Conservation (phyloP, 2,329 filamentous ascomycete species). For the Elsinoe perseae region DNA sequence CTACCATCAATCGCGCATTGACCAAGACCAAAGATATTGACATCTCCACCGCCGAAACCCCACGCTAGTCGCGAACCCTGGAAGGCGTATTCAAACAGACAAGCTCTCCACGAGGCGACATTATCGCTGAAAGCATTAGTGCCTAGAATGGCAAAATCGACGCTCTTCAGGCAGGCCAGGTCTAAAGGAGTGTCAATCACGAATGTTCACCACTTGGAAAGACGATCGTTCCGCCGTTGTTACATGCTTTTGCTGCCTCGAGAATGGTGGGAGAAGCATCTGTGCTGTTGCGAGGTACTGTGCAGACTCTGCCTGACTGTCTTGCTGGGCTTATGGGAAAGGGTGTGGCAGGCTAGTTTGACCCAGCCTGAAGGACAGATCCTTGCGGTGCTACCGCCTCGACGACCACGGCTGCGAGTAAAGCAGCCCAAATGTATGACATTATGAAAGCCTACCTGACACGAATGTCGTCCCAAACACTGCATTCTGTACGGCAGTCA, state of each 20-base stretch:
- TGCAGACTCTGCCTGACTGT: not conserved
- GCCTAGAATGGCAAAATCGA: constrained; percentile 56
- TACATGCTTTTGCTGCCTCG: constrained; percentile 50
- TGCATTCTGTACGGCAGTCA: not conserved
- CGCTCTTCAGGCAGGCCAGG: constrained; percentile 54
- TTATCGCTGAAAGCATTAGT: constrained; percentile 57
- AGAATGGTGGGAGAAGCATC: constrained; percentile 49
- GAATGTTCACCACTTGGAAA: constrained; percentile 50
- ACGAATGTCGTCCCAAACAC: not conserved
- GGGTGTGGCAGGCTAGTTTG: not conserved
- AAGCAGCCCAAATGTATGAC: not conserved
- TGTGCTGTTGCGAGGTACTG: constrained; percentile 27
- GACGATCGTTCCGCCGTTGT: constrained; percentile 55
- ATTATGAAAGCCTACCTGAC: not conserved
- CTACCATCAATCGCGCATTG: constrained; percentile 51
- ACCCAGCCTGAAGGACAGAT: not conserved
- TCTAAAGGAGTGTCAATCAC: constrained; percentile 57
- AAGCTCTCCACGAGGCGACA: constrained; percentile 59
- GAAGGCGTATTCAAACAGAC: constrained; percentile 56
- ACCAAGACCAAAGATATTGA: constrained; percentile 55
- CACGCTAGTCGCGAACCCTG: constrained; percentile 62
- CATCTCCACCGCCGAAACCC: constrained; percentile 56
- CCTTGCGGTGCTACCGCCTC: not conserved
- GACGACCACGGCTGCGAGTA: not conserved
- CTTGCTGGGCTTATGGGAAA: not conserved